These are phyloP conservation scores for Adansonia gregorii DNA, from an alignment of 441 rosid genomes.

Conservation along the genomic window DNA sequence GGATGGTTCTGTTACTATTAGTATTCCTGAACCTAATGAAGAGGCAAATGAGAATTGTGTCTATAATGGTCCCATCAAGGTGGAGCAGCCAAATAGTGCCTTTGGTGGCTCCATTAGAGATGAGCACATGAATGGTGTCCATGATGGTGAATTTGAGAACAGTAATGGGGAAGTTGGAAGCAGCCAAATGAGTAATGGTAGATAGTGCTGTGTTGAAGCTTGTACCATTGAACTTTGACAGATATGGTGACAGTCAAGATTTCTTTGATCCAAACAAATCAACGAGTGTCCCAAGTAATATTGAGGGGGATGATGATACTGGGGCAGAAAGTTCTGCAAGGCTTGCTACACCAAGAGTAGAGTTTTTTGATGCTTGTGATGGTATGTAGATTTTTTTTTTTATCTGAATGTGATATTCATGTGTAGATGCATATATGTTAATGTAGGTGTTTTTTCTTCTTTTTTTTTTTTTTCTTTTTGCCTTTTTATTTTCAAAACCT, in stretches of 20 bases:
- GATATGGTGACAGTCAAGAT: slow-evolving; percentile 62
- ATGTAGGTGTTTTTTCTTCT: not conserved
- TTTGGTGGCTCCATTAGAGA: slow-evolving; percentile 34
- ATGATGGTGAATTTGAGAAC: slow-evolving; percentile 35
- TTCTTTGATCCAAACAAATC: slow-evolving; percentile 81
- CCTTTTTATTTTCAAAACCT: not conserved
- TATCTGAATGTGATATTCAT: not conserved
- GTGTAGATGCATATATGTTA: not conserved
- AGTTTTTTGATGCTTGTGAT: slow-evolving; percentile 93
- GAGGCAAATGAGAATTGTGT: slow-evolving; percentile 33
- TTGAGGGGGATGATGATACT: slow-evolving; percentile 61
- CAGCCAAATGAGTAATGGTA: slow-evolving; percentile 31
- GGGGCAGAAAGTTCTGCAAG: slow-evolving; percentile 52
- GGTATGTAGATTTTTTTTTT: slow-evolving; percentile 49
- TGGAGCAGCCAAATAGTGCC: slow-evolving; percentile 30
- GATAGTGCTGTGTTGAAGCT: slow-evolving; percentile 39
- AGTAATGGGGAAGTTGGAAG: slow-evolving; percentile 35
- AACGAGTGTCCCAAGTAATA: slow-evolving; percentile 64
- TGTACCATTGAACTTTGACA: slow-evolving; percentile 40
- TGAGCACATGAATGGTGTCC: slow-evolving; percentile 36
- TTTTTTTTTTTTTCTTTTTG: not conserved
- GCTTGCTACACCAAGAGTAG: slow-evolving; percentile 57
- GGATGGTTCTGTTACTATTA: slow-evolving; percentile 37
- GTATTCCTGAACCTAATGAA: slow-evolving; percentile 30
- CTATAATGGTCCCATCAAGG: slow-evolving; percentile 7